Base-by-base conservation (phyloP, 192 early-diverging fungal species). In the Polychytrium aggregatum region DNA sequence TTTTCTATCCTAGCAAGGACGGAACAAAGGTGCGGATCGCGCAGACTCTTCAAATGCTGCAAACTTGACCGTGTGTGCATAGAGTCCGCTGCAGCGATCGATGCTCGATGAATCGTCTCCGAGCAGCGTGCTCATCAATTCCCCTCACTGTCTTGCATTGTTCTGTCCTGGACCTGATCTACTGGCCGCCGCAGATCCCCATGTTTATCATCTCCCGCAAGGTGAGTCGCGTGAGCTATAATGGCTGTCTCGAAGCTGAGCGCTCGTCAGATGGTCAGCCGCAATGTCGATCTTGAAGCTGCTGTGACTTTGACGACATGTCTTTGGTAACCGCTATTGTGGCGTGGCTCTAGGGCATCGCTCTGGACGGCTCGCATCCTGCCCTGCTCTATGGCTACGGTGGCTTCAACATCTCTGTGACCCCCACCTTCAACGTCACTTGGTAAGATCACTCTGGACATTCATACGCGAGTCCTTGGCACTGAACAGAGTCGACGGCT, bases 351-450 rank as follows among this genome's bases (percentile, higher is more conserved):
- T 18, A 57, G 29, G 57, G 48, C 50, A 31, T 45, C 10, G 21
- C 31, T 8, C 41, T 81, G 37, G 65, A 84, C 42, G 69, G 76
- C 11, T 54, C 60, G 35, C 72, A 79, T 53, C 81, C 80, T 5
- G 62, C 69, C 3, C 55, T 76, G 13, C 53, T 85, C 41, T 85
- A 85, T 57, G 82, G 68, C 2, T 86, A 86, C 53, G 84, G 84
- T 14, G 81, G 70, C 3, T 85, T 86, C 66, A 68, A 64, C 44
- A 59, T 73, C 33, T 55, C 66, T 4, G 50, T 86, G 33, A 48
- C 56, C 16, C 71, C 81, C 16, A 14, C 39, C 14, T 81, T 72
- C 50, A 25, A 44, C 30, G 54, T 70, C 31, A 57, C 48, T 16
- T 64, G 57, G 52, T 53, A 13, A 50, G 35, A n/a, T n/a, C n/a